phyloP scores from a whole-genome alignment of 2,329 filamentous ascomycete species.

The Penicillium fuscoglaucum region DNA sequence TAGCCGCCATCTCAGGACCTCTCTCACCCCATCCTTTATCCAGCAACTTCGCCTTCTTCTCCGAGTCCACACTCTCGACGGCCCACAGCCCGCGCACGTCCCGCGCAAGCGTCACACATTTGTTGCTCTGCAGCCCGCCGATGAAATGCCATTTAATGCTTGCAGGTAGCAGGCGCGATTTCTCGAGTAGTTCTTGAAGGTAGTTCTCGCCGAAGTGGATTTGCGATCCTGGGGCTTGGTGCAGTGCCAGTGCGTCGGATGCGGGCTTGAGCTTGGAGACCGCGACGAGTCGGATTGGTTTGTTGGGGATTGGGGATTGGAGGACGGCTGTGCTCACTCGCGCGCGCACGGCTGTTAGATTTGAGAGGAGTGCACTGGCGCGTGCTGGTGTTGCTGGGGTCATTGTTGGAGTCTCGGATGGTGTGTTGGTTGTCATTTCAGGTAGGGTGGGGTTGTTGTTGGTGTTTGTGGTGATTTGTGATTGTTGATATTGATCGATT shows the following conservation, averaged over 20 bases:
- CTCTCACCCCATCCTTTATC: constrained; percentile 70
- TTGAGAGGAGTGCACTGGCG: constrained; percentile 62
- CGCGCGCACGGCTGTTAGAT: constrained; percentile 61
- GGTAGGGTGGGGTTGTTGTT: constrained; percentile 2
- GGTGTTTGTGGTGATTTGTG: not conserved
- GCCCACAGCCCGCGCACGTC: constrained; percentile 86
- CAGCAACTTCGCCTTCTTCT: constrained; percentile 82
- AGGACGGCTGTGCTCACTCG: constrained; percentile 56
- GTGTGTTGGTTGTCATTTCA: constrained; percentile 14
- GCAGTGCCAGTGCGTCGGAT: constrained; percentile 83
- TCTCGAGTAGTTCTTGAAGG: constrained; percentile 82
- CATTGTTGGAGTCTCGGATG: constrained; percentile 46
- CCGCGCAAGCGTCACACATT: constrained; percentile 80
- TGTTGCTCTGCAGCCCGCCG: constrained; percentile 87
- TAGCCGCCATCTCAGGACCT: constrained; percentile 37
- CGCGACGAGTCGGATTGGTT: constrained; percentile 70
- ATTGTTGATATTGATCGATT: not conserved
- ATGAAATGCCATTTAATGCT: constrained; percentile 93
- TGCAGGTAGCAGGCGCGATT: constrained; percentile 73
- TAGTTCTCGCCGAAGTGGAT: constrained; percentile 97
- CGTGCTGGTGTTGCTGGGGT: constrained; percentile 55
- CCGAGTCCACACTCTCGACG: constrained; percentile 83
- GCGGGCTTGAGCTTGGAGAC: constrained; percentile 96
- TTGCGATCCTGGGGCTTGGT: constrained; percentile 61
- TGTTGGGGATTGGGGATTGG: constrained; percentile 18